Percentiles rank a stretch among this genome's conserved stretches.
phyloP scores from a whole-genome alignment of 179 eudicot species.

The Silene vulgaris region DNA sequence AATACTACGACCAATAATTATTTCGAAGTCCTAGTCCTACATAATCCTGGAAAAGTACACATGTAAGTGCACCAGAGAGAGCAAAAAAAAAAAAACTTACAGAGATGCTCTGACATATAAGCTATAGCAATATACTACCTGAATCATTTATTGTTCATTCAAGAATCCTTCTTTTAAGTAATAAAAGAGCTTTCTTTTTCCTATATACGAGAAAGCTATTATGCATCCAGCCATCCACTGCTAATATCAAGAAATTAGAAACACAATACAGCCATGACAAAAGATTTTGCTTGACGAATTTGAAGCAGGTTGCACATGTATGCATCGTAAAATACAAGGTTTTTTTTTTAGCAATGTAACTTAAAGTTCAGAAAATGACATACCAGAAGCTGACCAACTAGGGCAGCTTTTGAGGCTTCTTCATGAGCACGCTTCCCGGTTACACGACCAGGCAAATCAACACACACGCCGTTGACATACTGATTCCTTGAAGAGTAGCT shows the following conservation, averaged over 20 bases:
- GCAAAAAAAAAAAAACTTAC: background rate
- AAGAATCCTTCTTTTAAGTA: constrained; percentile 10
- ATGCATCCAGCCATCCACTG: background rate
- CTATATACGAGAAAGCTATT: background rate
- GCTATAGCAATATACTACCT: background rate
- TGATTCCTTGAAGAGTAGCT: background rate
- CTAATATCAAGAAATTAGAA: background rate
- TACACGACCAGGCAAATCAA: background rate
- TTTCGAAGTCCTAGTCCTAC: background rate
- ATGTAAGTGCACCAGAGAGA: constrained; percentile 13
- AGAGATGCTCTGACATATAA: constrained; percentile 10
- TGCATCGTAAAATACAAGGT: background rate
- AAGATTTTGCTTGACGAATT: background rate
- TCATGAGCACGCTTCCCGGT: background rate
- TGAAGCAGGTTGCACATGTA: background rate
- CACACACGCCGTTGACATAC: background rate
- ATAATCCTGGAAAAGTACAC: background rate
- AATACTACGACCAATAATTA: constrained; percentile 6
- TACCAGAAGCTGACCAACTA: background rate
- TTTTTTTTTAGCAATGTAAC: background rate
- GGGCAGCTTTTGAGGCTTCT: background rate
- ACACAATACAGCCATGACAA: background rate
- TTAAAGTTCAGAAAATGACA: background rate
- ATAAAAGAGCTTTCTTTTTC: background rate
- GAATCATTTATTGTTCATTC: constrained; percentile 4